These are phyloP conservation scores for Ploettnerulaceae sp. DNA, from an alignment of 2,329 filamentous ascomycete genomes.

Conservation along the genomic window DNA sequence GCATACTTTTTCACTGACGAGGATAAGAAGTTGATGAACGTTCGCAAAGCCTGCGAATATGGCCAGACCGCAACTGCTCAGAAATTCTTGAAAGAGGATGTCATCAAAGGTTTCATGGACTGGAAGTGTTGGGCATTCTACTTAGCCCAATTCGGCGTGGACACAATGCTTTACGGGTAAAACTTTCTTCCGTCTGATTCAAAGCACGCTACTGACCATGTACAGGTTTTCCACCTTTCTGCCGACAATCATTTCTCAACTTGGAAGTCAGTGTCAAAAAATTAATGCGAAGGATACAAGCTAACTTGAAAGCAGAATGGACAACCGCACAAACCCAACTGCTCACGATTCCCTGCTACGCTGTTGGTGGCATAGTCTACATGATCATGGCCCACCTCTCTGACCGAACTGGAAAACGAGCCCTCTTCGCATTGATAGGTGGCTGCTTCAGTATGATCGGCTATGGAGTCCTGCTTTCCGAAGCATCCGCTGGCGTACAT, in stretches of 20 bases:
- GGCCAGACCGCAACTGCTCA: conserved; percentile 45
- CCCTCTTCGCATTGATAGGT: conserved; percentile 49
- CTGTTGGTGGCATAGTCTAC: conserved; percentile 57
- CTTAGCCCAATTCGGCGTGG: conserved; percentile 54
- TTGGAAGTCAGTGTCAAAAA: conserved; percentile 40
- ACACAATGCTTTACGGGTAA: conserved; percentile 58
- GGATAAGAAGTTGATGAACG: conserved; percentile 38
- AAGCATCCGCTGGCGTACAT: conserved; percentile 46
- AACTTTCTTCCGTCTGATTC: not conserved
- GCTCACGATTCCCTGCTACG: conserved; percentile 64
- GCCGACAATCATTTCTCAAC: conserved; percentile 61
- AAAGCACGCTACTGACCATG: not conserved
- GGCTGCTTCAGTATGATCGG: conserved; percentile 49
- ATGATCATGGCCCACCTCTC: conserved; percentile 52
- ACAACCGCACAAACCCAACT: conserved; percentile 55
- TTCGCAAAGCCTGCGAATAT: conserved; percentile 40
- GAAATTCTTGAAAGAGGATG: conserved; percentile 53
- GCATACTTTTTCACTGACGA: conserved; percentile 46
- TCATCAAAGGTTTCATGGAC: conserved; percentile 51
- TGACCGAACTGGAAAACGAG: conserved; percentile 53
- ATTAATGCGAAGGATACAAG: not conserved
- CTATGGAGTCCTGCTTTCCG: conserved; percentile 52
- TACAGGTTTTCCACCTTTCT: conserved; percentile 57
- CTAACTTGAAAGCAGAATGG: conserved; percentile 36
- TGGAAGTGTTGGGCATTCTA: conserved; percentile 61